Percentiles rank a stretch among this genome's conserved stretches.
Evolutionary conservation across 306 rosid genomes (phyloP).

Genomic region (Rubus idaeus): DNA sequence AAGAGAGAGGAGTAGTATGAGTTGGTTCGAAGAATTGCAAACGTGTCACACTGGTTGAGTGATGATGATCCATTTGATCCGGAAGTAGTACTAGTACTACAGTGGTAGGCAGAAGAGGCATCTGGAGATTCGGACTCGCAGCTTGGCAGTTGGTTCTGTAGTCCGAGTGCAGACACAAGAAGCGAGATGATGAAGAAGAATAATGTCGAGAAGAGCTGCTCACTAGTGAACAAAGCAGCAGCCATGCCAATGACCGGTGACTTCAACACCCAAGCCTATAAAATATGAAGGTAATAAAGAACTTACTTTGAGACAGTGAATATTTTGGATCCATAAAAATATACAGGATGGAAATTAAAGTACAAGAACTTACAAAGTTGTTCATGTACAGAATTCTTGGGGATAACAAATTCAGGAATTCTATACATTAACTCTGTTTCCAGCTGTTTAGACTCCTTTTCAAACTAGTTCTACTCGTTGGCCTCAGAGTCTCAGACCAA

Average conservation of each 20-base stretch:
- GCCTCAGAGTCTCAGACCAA: neutral
- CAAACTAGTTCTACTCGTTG: slow-evolving; percentile 23
- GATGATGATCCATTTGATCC: slow-evolving; percentile 27
- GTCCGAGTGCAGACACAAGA: slow-evolving; percentile 45
- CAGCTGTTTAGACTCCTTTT: slow-evolving; percentile 37
- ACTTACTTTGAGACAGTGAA: slow-evolving; percentile 40
- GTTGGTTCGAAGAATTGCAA: slow-evolving; percentile 63
- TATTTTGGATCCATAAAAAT: slow-evolving; percentile 65
- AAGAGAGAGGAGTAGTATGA: slow-evolving; percentile 64
- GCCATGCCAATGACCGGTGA: slow-evolving; percentile 41
- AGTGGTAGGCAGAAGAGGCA: slow-evolving; percentile 51
- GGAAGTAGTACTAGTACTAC: slow-evolving; percentile 29
- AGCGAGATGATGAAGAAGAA: slow-evolving; percentile 43
- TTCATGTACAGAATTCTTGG: slow-evolving; percentile 53
- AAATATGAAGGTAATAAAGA: slow-evolving; percentile 24
- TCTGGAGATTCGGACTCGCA: slow-evolving; percentile 47
- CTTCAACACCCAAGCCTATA: slow-evolving; percentile 30
- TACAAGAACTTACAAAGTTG: slow-evolving; percentile 34
- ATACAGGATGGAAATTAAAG: slow-evolving; percentile 21
- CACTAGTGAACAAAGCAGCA: slow-evolving; percentile 39
- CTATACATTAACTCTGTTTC: slow-evolving; percentile 29
- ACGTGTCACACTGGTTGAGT: slow-evolving; percentile 55
- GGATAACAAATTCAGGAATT: slow-evolving; percentile 37
- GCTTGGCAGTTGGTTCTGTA: slow-evolving; percentile 37
- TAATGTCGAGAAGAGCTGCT: slow-evolving; percentile 40